A percentile compares a stretch with the other conserved stretches of the same genome.
Evolutionary conservation across 2,329 filamentous ascomycete species (phyloP).

Genomic region (Lachnellula willkommii): DNA sequence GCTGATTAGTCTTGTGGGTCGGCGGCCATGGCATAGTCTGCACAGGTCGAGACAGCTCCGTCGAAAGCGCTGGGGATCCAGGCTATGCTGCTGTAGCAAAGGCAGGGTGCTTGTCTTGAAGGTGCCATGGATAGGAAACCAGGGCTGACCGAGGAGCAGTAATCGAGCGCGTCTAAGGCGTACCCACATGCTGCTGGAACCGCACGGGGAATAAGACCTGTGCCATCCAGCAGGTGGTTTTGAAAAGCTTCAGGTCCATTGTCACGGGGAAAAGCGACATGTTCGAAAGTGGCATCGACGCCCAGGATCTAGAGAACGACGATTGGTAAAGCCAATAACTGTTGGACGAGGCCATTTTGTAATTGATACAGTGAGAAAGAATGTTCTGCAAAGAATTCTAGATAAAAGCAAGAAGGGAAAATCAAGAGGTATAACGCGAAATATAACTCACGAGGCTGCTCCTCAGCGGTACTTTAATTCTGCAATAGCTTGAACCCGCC

Average conservation of each 20-base stretch:
- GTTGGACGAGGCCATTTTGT: background rate
- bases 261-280: conserved; percentile 4
- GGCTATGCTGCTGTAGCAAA: conserved; percentile 16
- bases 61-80: conserved; percentile 17
- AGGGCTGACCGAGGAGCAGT: conserved; percentile 10
- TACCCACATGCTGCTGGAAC: conserved; percentile 3
- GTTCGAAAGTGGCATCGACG: conserved; percentile 2
- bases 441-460: background rate
- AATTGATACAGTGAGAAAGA: background rate
- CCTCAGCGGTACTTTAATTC: background rate
- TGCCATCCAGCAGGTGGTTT: background rate
- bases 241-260: background rate
- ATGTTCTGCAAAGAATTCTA: background rate
- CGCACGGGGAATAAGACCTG: background rate
- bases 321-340: background rate
- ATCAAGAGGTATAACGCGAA: background rate
- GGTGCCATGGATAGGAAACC: conserved; percentile 8
- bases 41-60: conserved; percentile 12
- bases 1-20: conserved; percentile 5
- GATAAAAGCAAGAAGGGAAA: background rate
- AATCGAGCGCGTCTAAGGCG: conserved; percentile 1
- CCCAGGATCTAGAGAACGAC: background rate
- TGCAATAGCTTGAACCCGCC: background rate
- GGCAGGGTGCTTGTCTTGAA: conserved; percentile 14
- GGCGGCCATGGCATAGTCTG: conserved; percentile 8